Conservation (phyloP, 306 rosid genomes). For the Canavalia ensiformis region DNA sequence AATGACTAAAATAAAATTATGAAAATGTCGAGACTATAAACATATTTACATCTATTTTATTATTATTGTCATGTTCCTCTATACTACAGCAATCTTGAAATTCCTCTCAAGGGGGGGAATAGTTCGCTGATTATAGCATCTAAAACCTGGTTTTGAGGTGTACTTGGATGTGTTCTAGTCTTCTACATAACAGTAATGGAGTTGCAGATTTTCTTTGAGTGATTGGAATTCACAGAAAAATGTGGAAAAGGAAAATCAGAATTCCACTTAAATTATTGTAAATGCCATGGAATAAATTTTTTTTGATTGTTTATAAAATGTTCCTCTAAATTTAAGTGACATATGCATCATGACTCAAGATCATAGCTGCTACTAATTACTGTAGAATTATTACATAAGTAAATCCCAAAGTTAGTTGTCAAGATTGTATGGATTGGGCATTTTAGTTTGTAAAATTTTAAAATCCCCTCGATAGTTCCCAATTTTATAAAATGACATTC, state of each 20-base stretch:
- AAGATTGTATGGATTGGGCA: too few relatives aligned
- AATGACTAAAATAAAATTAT: too few relatives aligned
- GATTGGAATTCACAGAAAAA: slow-evolving; percentile 13
- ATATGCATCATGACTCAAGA: background rate
- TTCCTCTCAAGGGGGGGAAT: slow-evolving; percentile 18
- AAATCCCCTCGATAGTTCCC: too few relatives aligned
- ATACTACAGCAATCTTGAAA: slow-evolving; percentile 21
- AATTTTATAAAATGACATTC: too few relatives aligned
- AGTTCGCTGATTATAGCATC: slow-evolving; percentile 12
- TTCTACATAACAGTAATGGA: background rate
- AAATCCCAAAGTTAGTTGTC: too few relatives aligned
- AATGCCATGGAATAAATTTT: background rate
- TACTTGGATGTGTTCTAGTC: background rate
- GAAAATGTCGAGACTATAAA: too few relatives aligned
- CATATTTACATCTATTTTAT: background rate
- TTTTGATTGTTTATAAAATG: too few relatives aligned
- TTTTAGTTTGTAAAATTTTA: too few relatives aligned
- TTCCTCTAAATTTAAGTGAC: slow-evolving; percentile 1
- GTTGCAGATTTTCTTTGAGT: background rate
- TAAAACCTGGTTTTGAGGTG: background rate
- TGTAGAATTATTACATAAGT: background rate
- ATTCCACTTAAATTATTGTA: slow-evolving; percentile 7
- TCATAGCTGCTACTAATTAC: background rate
- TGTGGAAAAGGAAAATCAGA: background rate
- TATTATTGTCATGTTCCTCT: background rate